Percentiles rank a stretch among this genome's conserved stretches.
Conservation (phyloP, 2,329 filamentous ascomycete species). For the Aspergillus proliferans region DNA sequence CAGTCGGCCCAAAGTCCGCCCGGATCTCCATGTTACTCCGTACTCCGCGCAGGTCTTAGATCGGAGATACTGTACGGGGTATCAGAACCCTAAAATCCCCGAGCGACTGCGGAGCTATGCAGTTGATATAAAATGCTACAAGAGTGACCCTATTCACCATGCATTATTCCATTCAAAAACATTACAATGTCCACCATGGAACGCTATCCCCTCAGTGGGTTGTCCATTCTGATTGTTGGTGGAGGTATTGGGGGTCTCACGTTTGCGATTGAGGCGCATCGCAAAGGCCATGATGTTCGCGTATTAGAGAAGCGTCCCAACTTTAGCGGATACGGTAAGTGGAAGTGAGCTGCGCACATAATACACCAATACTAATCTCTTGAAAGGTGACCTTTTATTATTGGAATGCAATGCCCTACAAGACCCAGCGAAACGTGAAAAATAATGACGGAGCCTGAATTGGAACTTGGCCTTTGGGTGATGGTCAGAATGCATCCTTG, state of each 20-base stretch:
- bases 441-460: slow-evolving; percentile 2
- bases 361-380: too few species aligned
- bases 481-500: not conserved
- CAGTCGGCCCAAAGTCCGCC: too few species aligned
- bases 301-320: slow-evolving; percentile 1
- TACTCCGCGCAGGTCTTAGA: too few species aligned
- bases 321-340: not conserved
- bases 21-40: too few species aligned
- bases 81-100: too few species aligned
- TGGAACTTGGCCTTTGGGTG: slow-evolving; percentile 1
- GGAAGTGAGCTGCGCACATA: too few species aligned
- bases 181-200: not conserved
- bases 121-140: too few species aligned
- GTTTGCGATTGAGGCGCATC: slow-evolving; percentile 4
- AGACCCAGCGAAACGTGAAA: slow-evolving; percentile 1
- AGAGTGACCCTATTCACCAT: too few species aligned
- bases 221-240: slow-evolving; percentile 2
- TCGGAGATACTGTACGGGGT: too few species aligned
- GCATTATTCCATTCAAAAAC: too few species aligned
- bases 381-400: too few species aligned
- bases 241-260: slow-evolving; percentile 3
- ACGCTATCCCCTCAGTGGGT: not conserved
- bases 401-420: not conserved
- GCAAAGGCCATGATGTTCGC: slow-evolving; percentile 3
- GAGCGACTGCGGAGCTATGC: too few species aligned